These are phyloP conservation scores for Mrakia frigida DNA, from an alignment of 768 basidiomycete species.

Conservation along the genomic window DNA sequence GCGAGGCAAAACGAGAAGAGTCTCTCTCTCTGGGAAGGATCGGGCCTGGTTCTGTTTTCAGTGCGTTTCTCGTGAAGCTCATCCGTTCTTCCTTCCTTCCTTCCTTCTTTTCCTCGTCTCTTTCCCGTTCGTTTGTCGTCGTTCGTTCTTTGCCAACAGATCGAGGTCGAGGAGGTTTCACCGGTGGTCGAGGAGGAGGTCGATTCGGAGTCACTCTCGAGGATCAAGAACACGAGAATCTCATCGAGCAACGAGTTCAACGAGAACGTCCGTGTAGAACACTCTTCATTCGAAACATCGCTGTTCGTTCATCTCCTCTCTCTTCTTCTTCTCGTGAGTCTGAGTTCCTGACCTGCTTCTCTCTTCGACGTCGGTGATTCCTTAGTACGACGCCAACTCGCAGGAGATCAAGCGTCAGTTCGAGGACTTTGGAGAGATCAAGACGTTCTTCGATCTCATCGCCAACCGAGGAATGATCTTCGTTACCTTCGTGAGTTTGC, in stretches of 20 bases:
- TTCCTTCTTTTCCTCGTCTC: background rate
- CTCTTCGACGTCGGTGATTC: background rate
- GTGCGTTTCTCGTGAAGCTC: background rate
- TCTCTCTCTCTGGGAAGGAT: background rate
- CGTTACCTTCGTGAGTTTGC: conserved; percentile 85
- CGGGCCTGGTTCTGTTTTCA: background rate
- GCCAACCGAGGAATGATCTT: conserved; percentile 97
- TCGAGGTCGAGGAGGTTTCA: conserved; percentile 24
- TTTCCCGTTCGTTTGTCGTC: background rate
- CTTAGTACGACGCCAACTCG: conserved; percentile 45
- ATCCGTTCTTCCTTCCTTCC: background rate
- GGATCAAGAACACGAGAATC: conserved; percentile 59
- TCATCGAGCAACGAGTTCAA: conserved; percentile 89
- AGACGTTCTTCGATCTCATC: conserved; percentile 94
- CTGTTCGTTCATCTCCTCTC: conserved; percentile 59
- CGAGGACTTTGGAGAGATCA: conserved; percentile 91
- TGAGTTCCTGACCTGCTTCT: background rate
- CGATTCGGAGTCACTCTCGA: background rate
- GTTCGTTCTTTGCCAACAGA: background rate
- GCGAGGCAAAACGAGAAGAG: background rate
- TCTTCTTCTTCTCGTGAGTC: background rate
- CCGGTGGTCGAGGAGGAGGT: conserved; percentile 3
- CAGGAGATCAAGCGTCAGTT: conserved; percentile 77
- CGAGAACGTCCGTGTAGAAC: conserved; percentile 93
- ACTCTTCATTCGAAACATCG: conserved; percentile 94